Base-by-base conservation (phyloP, 2,329 filamentous ascomycete genomes). In the Fusarium concolor region DNA sequence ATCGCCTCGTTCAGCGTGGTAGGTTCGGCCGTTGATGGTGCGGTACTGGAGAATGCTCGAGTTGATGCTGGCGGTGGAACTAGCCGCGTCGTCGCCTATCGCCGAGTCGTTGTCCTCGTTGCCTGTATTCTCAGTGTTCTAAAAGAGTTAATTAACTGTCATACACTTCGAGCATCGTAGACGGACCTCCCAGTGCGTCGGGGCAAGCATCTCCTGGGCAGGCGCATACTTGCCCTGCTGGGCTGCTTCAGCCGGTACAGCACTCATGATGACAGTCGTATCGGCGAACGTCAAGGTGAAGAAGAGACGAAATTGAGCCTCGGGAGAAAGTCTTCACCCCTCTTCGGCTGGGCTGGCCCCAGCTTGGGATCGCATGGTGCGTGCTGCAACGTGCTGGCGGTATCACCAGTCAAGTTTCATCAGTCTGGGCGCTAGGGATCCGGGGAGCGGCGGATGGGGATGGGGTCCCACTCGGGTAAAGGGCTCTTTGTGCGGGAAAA, bases 11-110 rank as follows among this genome's bases (percentile, higher is more conserved):
- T 70, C 67, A 1, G 67, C 67, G 24, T 70, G 68, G 17, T 70
- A 70, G 3, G 67, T 71, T 1, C 67, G 67, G 24, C 67, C 67
- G 6, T 70, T 68, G n/a, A 71, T 66, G 20, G 69, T 60, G 4
- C 67, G 53, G 12, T 70, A 71, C 11, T 71, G 41, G 11, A 71
- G 50, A 15, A 70, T 70, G 53, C 67, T 70, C 3, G 67, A 68
- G 50, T 63, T 71, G 37, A 70, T 63, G 0, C 64, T 68, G 1
- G 67, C 60, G 0, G 67, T 70, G 2, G 67, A 70, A 33, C 53
- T 71, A 17, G 46, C 35, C 3, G 22, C 22, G 6, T 66, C 65
- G 8, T 71, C 53, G 0, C 67, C 67, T 17, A 68, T 6, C 3
- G 67, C 31, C 3, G 67, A 70, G 31, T 70, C 67, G 18, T 37